phyloP scores from a whole-genome alignment of 768 basidiomycete genomes.

The Lepiota venenata region DNA sequence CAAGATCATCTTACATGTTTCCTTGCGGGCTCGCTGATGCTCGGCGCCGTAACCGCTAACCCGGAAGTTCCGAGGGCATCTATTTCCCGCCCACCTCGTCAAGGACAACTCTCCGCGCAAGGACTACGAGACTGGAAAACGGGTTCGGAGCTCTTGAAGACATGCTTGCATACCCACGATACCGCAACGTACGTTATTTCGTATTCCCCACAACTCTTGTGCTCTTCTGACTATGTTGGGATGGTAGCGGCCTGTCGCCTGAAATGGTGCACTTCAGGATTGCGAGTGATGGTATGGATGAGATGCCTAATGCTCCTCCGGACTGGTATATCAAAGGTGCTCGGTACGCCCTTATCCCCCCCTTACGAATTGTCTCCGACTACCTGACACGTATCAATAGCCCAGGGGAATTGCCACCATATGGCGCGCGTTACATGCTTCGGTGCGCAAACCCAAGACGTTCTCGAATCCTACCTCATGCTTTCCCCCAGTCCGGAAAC shows the following conservation, averaged over 20 bases:
- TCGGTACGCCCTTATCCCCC: constrained; percentile 33
- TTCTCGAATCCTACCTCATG: background rate
- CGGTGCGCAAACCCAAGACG: constrained; percentile 39
- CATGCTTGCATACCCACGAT: constrained; percentile 84
- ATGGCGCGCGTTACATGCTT: constrained; percentile 93
- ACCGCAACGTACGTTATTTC: constrained; percentile 65
- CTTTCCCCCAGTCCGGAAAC: constrained; percentile 72
- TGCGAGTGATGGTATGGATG: constrained; percentile 50
- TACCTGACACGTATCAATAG: constrained; percentile 16
- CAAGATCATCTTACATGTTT: constrained; percentile 98
- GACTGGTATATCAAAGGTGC: constrained; percentile 96
- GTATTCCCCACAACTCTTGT: background rate
- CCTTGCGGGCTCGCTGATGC: constrained; percentile 87
- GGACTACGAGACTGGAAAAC: constrained; percentile 80
- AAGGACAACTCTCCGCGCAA: constrained; percentile 53
- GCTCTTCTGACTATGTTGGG: constrained; percentile 1
- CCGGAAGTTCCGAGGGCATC: constrained; percentile 35
- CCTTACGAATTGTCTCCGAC: background rate
- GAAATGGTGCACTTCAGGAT: constrained; percentile 88
- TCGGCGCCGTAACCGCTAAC: constrained; percentile 76
- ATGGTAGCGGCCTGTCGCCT: constrained; percentile 71
- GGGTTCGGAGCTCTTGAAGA: constrained; percentile 78
- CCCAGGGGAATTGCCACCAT: constrained; percentile 42
- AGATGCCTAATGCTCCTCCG: constrained; percentile 36
- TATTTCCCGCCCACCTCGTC: constrained; percentile 66